Evolutionary conservation across 148 eudicot species (phyloP).

Genomic region (Beta vulgaris): DNA sequence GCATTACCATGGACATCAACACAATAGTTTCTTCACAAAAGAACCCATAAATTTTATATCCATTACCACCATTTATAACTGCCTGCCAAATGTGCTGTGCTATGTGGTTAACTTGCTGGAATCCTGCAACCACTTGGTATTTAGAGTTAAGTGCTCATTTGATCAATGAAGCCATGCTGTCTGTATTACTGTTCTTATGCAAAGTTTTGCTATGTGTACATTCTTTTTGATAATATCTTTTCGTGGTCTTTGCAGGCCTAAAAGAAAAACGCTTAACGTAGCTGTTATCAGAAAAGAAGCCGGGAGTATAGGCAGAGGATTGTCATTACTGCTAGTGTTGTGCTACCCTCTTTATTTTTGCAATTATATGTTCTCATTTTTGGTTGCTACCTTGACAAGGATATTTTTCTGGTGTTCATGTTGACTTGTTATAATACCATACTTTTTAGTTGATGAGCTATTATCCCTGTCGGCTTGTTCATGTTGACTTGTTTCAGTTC

Average conservation of each 20-base stretch:
- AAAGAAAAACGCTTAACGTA: conserved; percentile 9
- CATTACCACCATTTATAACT: no score
- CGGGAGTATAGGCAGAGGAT: conserved; percentile 30
- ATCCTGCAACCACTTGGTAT: no score
- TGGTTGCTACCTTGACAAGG: conserved; percentile 22
- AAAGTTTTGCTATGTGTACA: neutral
- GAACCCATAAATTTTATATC: no score
- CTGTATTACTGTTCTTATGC: neutral
- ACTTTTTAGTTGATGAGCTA: conserved; percentile 16
- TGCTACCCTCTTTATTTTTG: conserved; percentile 18
- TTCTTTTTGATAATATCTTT: neutral
- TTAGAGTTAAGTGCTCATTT: neutral
- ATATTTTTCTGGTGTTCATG: conserved; percentile 24
- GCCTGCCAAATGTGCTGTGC: no score
- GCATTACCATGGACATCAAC: no score
- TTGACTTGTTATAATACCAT: conserved; percentile 23
- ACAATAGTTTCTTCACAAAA: no score
- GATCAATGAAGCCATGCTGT: neutral
- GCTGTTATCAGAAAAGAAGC: conserved; percentile 28
- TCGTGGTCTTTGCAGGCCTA: conserved; percentile 29
- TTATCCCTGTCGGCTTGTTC: no score
- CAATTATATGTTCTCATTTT: conserved; percentile 22
- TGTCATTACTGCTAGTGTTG: conserved; percentile 21
- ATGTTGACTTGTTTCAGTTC: no score
- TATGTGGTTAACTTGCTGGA: no score